Conservation (phyloP, 306 rosid genomes). For the Medicago ruthenica region DNA sequence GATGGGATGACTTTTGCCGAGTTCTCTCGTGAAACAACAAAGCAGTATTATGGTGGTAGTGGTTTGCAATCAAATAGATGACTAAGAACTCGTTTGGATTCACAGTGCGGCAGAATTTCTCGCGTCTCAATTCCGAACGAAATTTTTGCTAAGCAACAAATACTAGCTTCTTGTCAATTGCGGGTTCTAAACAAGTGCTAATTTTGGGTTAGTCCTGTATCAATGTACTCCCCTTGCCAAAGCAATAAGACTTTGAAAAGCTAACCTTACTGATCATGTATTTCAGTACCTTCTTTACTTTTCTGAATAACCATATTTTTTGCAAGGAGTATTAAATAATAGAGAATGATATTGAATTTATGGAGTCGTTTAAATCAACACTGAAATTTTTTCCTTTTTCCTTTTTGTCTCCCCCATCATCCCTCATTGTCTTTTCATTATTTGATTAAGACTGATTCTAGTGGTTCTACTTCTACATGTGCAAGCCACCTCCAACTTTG, state of each 20-base stretch:
- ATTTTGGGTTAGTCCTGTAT: slow-evolving; percentile 4
- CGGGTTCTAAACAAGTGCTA: not conserved
- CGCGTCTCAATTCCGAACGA: not conserved
- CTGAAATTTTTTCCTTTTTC: not conserved
- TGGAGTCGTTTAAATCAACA: slow-evolving; percentile 5
- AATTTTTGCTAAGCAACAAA: not conserved
- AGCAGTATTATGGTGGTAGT: slow-evolving; percentile 81
- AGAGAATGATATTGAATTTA: slow-evolving; percentile 13
- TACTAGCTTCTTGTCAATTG: not conserved
- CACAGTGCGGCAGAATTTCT: not conserved
- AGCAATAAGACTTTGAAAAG: slow-evolving; percentile 10
- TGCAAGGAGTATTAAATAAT: not conserved
- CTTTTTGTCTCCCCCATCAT: slow-evolving; percentile 14
- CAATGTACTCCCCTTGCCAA: slow-evolving; percentile 11
- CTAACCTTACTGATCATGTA: slow-evolving; percentile 22
- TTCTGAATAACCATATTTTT: slow-evolving; percentile 20
- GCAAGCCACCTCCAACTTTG: not conserved
- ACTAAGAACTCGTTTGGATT: slow-evolving; percentile 9
- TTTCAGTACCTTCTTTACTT: not conserved
- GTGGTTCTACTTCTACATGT: slow-evolving; percentile 18
- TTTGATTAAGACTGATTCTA: slow-evolving; percentile 28
- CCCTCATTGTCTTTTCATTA: not conserved
- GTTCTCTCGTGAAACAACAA: slow-evolving; percentile 85
- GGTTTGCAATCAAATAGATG: slow-evolving; percentile 84
- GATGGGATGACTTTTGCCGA: slow-evolving; percentile 92